Conservation (phyloP, 176 grass and related monocot species). For the Panicum miliaceum region DNA sequence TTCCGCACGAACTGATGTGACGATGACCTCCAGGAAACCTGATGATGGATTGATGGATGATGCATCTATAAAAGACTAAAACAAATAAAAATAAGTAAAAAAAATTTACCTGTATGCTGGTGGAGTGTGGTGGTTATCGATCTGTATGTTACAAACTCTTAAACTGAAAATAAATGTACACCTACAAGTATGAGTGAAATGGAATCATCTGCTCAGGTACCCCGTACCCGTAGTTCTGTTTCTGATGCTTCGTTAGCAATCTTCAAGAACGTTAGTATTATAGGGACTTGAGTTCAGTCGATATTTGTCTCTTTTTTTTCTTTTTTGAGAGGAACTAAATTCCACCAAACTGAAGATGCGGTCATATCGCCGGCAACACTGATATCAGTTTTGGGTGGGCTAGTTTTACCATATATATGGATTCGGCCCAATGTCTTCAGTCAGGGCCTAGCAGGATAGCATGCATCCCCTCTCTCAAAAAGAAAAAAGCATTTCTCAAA, state of each 20-base stretch:
- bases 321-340: no score
- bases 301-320: no score
- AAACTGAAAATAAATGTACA: neutral
- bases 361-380: neutral
- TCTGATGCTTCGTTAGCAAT: neutral
- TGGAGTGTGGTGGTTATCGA: neutral
- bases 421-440: neutral
- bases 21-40: neutral
- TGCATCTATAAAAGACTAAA: no score
- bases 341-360: no score
- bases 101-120: neutral
- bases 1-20: constrained; percentile 14
- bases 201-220: neutral
- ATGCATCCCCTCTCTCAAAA: no score
- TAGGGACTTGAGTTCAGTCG: no score
- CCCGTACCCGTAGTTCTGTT: neutral
- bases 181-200: neutral
- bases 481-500: no score
- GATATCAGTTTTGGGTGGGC: neutral
- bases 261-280: no score
- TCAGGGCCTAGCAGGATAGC: no score
- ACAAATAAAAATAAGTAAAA: neutral
- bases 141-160: neutral
- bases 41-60: no score
- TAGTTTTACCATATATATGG: neutral